Percentiles rank a stretch among this genome's conserved stretches.
Evolutionary conservation across 2,329 filamentous ascomycete genomes (phyloP).

Genomic region (Talaromyces sp.): DNA sequence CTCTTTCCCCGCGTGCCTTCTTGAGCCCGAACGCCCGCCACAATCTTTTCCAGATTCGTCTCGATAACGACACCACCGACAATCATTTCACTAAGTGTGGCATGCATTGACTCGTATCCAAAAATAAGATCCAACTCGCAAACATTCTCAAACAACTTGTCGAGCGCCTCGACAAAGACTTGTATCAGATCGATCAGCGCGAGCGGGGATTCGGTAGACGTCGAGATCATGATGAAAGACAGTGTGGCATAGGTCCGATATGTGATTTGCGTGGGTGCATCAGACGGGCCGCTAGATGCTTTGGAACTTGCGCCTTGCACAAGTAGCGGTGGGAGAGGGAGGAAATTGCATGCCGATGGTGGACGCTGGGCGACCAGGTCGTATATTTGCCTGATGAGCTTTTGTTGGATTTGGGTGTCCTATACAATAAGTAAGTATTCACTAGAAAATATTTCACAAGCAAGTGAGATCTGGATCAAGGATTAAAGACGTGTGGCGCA

Average conservation of each 20-base stretch:
- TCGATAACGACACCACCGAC: conserved; percentile 93
- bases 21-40: conserved; percentile 68
- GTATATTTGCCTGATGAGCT: conserved; percentile 95
- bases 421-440: conserved; percentile 32
- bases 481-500: not conserved
- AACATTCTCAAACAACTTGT: conserved; percentile 95
- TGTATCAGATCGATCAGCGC: conserved; percentile 95
- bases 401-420: conserved; percentile 97
- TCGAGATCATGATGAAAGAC: conserved; percentile 97
- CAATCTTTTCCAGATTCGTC: conserved; percentile 82
- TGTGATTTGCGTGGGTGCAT: conserved; percentile 90
- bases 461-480: not conserved
- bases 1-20: conserved; percentile 40
- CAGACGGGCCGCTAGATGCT: conserved; percentile 60
- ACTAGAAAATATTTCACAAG: conserved; percentile 1
- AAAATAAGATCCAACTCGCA: conserved; percentile 98
- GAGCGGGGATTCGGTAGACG: conserved; percentile 90
- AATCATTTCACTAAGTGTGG: conserved; percentile 87
- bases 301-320: conserved; percentile 46
- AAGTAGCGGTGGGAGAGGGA: conserved; percentile 69
- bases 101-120: conserved; percentile 96
- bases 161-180: conserved; percentile 93
- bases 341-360: conserved; percentile 92
- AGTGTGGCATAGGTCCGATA: conserved; percentile 98
- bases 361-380: conserved; percentile 89